Evolutionary conservation across 2,329 filamentous ascomycete species (phyloP).

Genomic region (Aspergillus quadrilineatus): DNA sequence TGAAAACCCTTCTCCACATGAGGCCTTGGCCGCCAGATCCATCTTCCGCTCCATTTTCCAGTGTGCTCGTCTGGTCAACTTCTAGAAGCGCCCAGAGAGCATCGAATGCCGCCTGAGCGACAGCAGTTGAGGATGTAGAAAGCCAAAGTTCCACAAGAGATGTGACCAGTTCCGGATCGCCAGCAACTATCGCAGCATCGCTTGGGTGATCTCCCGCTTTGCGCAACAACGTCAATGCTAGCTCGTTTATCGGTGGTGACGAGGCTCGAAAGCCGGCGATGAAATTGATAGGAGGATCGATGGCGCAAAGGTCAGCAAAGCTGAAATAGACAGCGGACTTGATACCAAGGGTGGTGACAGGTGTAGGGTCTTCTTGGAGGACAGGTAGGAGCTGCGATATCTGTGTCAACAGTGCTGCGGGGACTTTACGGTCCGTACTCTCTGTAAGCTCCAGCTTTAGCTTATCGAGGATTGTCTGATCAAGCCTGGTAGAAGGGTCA

Average conservation of each 20-base stretch:
- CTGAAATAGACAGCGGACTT: slow-evolving; percentile 51
- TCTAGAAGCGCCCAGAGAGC: slow-evolving; percentile 55
- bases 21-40: slow-evolving; percentile 48
- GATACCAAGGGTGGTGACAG: slow-evolving; percentile 53
- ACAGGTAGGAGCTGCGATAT: slow-evolving; percentile 53
- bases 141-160: slow-evolving; percentile 61
- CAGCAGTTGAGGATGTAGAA: slow-evolving; percentile 54
- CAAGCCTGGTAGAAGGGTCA: slow-evolving; percentile 47
- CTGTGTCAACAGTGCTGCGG: slow-evolving; percentile 44
- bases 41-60: slow-evolving; percentile 29
- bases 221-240: slow-evolving; percentile 56
- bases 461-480: slow-evolving; percentile 52
- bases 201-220: slow-evolving; percentile 54
- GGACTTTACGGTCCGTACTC: slow-evolving; percentile 35
- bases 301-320: slow-evolving; percentile 50
- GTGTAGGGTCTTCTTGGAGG: slow-evolving; percentile 59
- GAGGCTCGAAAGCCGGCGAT: slow-evolving; percentile 53
- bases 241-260: slow-evolving; percentile 54
- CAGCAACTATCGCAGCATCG: slow-evolving; percentile 60
- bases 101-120: slow-evolving; percentile 55
- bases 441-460: slow-evolving; percentile 47
- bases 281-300: slow-evolving; percentile 54
- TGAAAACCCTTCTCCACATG: slow-evolving; percentile 63
- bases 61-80: slow-evolving; percentile 45
- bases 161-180: slow-evolving; percentile 54